phyloP scores from a whole-genome alignment of 1,284 basidiomycete genomes.

The Malassezia obtusa region DNA sequence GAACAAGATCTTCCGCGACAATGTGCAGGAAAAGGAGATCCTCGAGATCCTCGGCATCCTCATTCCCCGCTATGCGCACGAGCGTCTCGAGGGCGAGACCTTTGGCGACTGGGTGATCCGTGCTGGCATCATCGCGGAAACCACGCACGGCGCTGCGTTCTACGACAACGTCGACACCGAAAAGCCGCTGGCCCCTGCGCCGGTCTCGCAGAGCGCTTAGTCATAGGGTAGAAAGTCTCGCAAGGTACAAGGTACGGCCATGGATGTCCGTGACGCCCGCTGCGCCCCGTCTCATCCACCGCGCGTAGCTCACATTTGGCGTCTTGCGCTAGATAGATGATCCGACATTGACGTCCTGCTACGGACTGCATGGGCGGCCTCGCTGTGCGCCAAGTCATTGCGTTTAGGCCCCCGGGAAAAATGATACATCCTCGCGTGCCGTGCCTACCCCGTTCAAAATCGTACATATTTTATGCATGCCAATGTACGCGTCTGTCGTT shows the following conservation, averaged over 20 bases:
- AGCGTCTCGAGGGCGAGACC: constrained; percentile 75
- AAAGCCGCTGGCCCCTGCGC: background rate
- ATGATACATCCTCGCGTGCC: no score
- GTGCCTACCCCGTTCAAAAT: no score
- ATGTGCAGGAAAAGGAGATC: constrained; percentile 87
- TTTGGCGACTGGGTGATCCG: constrained; percentile 90
- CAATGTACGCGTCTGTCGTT: no score
- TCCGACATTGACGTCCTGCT: no score
- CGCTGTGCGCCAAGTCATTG: no score
- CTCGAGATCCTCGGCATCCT: constrained; percentile 77
- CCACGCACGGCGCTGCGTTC: constrained; percentile 33
- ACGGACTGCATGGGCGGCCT: no score
- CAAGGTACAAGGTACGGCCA: background rate
- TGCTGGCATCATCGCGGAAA: constrained; percentile 40
- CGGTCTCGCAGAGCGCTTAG: background rate
- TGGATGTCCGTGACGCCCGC: no score
- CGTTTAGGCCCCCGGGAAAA: no score
- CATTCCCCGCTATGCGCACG: constrained; percentile 84
- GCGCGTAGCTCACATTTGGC: no score
- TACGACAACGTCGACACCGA: constrained; percentile 29
- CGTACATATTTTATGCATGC: no score
- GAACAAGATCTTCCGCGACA: constrained; percentile 84
- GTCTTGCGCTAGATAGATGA: no score
- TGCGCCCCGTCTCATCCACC: no score
- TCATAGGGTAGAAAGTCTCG: background rate